Evolutionary conservation across 441 rosid genomes (phyloP), one percentile per base, ranked within the genome.

Genomic region (Bruguiera hainesii): DNA sequence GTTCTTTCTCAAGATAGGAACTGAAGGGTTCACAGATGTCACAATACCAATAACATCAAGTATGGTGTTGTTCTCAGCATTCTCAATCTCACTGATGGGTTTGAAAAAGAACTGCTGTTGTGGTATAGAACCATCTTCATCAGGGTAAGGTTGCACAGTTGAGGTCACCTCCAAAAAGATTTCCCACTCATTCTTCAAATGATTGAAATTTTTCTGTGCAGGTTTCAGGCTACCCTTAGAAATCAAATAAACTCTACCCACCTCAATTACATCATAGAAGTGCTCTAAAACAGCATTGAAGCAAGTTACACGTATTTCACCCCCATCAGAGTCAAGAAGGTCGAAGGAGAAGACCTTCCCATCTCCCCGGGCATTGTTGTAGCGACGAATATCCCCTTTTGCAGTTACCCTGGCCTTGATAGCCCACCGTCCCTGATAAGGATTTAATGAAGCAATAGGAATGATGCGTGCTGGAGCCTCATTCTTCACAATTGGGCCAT

Each of bases 341-440:
- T 89, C 97, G 73, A 89, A 89, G 50, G 93, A 89, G 76, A 87
- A 91, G 7, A 91, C 97, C 66, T 89, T 91, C 35, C 98, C 98
- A 73, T 91, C 98, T 69, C 98, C 98, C 63, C 81, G 82, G 9
- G 96, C 88, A 79, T 89, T 91, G 75, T 86, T 87, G 73, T 89
- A 92, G 61, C 86, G 88, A 25, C 93, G 84, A 16, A 88, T 85
- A 71, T 87, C 97, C 70, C 91, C 94, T 78, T 85, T 87, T 9
- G 92, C 91, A 70, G 96, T 93, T 60, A 90, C 92, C 76, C 95
- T 85, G 66, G 94, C 96, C 81, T 86, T 93, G 70, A 93, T 86
- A 63, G 97, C 93, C 98, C 98, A 89, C 64, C 94, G 75, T 20
- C 96, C 98, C 73, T 88, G 98, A 78, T 93, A 93, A 61, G 96